A percentile compares a stretch with the other conserved stretches of the same genome.
These are phyloP conservation scores for Fragilaria radians DNA, from an alignment of 108 stramenopile species.

Conservation along the genomic window DNA sequence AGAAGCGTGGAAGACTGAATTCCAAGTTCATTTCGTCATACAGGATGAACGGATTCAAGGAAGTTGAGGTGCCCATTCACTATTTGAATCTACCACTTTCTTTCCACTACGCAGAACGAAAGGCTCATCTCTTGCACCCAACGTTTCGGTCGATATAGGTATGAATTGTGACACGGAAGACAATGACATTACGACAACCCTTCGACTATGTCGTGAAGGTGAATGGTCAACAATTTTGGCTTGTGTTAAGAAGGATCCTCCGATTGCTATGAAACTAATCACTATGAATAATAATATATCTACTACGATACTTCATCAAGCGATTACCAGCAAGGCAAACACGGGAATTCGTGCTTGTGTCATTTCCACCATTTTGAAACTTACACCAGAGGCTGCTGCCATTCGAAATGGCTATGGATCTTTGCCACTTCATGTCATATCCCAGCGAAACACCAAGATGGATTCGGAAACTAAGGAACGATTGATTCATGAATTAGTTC, in stretches of 20 bases:
- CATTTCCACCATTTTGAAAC: constrained; percentile 26
- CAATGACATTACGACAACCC: constrained; percentile 26
- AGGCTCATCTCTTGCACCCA: no score
- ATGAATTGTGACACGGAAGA: no score
- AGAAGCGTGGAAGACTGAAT: no score
- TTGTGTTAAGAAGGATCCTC: constrained; percentile 22
- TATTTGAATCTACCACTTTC: no score
- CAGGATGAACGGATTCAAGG: no score
- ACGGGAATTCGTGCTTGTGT: constrained; percentile 26
- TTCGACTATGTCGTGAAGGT: constrained; percentile 31
- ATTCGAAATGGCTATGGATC: constrained; percentile 53
- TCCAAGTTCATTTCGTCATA: no score
- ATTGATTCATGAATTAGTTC: constrained; percentile 28
- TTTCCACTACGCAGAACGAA: no score
- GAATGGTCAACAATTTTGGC: constrained; percentile 30
- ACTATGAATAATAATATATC: constrained; percentile 52
- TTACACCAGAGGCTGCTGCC: constrained; percentile 30
- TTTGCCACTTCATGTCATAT: constrained; percentile 46
- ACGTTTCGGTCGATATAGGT: no score
- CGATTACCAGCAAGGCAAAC: constrained; percentile 46
- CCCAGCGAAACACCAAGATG: constrained; percentile 53
- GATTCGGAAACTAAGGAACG: constrained; percentile 38
- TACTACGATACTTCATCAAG: constrained; percentile 58
- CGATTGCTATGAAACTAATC: constrained; percentile 28
- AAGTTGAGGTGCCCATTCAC: no score